Conservation (phyloP, 2,329 filamentous ascomycete species). For the Trichocomaceae sp. region DNA sequence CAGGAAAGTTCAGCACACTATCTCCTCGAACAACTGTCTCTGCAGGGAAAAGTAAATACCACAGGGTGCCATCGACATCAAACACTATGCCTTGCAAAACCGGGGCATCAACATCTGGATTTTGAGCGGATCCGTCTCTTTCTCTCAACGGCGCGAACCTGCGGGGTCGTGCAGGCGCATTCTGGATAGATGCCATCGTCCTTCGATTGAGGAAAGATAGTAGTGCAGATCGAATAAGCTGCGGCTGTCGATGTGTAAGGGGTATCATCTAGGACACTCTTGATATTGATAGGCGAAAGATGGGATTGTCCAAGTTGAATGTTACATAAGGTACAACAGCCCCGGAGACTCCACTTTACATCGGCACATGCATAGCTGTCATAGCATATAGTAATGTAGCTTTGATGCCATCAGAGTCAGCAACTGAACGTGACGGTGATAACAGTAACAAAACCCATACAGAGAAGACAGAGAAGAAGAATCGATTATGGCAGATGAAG, state of each 20-base stretch:
- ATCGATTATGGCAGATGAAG: too few relatives aligned
- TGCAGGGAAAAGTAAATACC: constrained; percentile 45
- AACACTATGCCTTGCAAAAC: constrained; percentile 62
- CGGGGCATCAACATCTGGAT: constrained; percentile 30
- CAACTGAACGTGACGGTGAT: background rate
- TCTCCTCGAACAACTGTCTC: background rate
- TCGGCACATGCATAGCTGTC: too few relatives aligned
- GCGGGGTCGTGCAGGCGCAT: constrained; percentile 28
- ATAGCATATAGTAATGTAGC: too few relatives aligned
- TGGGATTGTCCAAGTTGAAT: background rate
- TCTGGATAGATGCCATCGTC: constrained; percentile 21
- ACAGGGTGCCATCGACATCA: constrained; percentile 92
- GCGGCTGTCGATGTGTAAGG: background rate
- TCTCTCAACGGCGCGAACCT: constrained; percentile 46
- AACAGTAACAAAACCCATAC: background rate
- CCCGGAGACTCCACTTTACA: constrained; percentile 7
- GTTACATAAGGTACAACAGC: too few relatives aligned
- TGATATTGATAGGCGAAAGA: background rate
- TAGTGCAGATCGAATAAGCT: background rate
- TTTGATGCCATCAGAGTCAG: background rate
- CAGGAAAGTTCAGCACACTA: background rate
- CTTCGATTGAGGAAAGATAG: background rate
- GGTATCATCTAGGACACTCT: background rate
- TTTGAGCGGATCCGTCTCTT: constrained; percentile 20
- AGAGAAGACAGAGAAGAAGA: background rate